A percentile compares a stretch with the other conserved stretches of the same genome.
Evolutionary conservation across 345 rosid genomes (phyloP).

Genomic region (Syzygium grande): DNA sequence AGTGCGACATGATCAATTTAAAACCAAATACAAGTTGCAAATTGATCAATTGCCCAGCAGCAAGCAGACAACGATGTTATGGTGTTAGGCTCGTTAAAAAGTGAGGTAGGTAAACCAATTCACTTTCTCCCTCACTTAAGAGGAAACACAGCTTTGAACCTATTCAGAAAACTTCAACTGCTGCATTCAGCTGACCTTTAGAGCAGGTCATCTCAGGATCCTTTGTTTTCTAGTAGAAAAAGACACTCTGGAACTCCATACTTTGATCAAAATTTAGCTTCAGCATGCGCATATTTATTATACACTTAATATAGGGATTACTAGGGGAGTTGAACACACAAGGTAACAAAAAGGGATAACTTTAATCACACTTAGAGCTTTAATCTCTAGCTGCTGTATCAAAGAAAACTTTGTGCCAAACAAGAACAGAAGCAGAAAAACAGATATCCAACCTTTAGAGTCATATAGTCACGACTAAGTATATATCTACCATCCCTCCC

Average conservation of each 20-base stretch:
- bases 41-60: background rate
- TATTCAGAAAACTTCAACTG: background rate
- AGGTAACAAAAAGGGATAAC: background rate
- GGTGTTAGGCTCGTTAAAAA: background rate
- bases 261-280: background rate
- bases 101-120: background rate
- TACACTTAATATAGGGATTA: background rate
- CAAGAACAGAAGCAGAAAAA: background rate
- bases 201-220: background rate
- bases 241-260: background rate
- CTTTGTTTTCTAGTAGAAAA: background rate
- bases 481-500: slow-evolving; percentile 82
- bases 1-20: background rate
- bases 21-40: background rate
- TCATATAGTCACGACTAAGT: slow-evolving; percentile 99
- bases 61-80: background rate
- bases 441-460: slow-evolving; percentile 73
- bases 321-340: background rate
- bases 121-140: background rate
- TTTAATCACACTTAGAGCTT: background rate
- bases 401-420: background rate
- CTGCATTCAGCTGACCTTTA: background rate
- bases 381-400: background rate
- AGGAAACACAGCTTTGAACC: background rate
- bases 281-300: background rate